Evolutionary conservation across 352 stramenopile genomes (phyloP), one percentile per base, ranked within the genome.

Genomic region (Phytophthora sp.): DNA sequence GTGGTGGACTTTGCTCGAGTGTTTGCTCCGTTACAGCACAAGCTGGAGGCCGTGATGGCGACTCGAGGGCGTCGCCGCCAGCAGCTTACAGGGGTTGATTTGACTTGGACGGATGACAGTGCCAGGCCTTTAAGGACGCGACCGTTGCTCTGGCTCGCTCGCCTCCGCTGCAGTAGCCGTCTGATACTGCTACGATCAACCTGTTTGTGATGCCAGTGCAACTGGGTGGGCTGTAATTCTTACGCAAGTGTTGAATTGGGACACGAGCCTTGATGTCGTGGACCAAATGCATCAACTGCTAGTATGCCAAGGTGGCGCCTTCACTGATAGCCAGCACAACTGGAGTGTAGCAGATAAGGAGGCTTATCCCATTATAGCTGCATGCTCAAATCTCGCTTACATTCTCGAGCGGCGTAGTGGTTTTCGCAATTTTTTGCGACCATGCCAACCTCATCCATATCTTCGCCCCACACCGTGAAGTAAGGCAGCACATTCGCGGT

Each of bases 381-480:
- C 51, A 24, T 48, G 44, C 7, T 17, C 37, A 10, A 46, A 65
- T n/a, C 30, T 66, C 3, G 27, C 59, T 13, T 46, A 62, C 9
- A 5, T 74, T 12, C 50, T 75, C 5, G n/a, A 64, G 10, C 34
- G 54, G 5, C 5, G 15, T 17, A 13, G 12, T 28, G 20, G 38
- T 21, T 28, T 67, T 63, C 45, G 31, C 5, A n/a, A 23, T 74
- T 2, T 74, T 39, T 23, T 66, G 46, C 18, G 58, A 72, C 23
- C 69, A 71, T 32, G 50, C 39, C 1, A 73, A 68, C 17, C 30
- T 72, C 0, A 71, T 74, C 17, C 48, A 71, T 4, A 49, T 74
- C 0, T 74, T 74, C 26, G 50, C 49, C 2, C 52, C 62, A 2
- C 12, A 28, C 13, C 23, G 7, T 4, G 48, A 66, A 12, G 28